A percentile compares a stretch with the other conserved stretches of the same genome.
phyloP scores from a whole-genome alignment of 2,329 filamentous ascomycete genomes.

The Pseudogymnoascus sp. region DNA sequence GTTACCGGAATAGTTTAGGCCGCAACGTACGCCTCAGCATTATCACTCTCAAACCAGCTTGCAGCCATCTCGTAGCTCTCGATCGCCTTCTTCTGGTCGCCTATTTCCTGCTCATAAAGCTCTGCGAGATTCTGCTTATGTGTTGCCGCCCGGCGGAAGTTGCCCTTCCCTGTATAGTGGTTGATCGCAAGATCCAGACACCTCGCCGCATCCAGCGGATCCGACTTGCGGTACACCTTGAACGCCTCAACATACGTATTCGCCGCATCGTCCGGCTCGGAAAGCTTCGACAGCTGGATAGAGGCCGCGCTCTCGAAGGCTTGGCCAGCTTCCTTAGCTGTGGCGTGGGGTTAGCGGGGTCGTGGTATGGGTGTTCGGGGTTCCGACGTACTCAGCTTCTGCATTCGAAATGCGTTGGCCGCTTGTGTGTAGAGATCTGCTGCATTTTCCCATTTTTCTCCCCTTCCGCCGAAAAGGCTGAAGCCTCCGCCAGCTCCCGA shows the following conservation, averaged over 20 bases:
- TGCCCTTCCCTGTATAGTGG: slow-evolving; percentile 83
- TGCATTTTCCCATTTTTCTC: slow-evolving; percentile 86
- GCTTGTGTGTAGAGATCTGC: slow-evolving; percentile 83
- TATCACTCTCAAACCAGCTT: slow-evolving; percentile 82
- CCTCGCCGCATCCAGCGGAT: slow-evolving; percentile 74
- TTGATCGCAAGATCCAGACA: slow-evolving; percentile 74
- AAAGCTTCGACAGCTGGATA: slow-evolving; percentile 73
- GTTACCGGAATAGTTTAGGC: not conserved
- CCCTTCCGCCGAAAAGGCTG: slow-evolving; percentile 78
- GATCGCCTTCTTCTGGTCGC: slow-evolving; percentile 70
- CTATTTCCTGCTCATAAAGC: slow-evolving; percentile 74
- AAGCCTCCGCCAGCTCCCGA: slow-evolving; percentile 73
- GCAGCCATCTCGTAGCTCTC: slow-evolving; percentile 81
- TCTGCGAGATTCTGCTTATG: slow-evolving; percentile 87
- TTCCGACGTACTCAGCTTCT: slow-evolving; percentile 63
- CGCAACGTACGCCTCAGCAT: slow-evolving; percentile 66
- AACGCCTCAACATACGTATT: slow-evolving; percentile 86
- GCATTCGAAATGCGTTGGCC: slow-evolving; percentile 84
- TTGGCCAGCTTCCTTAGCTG: slow-evolving; percentile 69
- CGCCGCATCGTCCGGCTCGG: slow-evolving; percentile 87
- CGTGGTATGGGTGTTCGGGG: slow-evolving; percentile 12
- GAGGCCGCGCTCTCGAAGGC: slow-evolving; percentile 82
- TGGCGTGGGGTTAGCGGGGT: not conserved
- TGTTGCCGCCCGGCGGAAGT: slow-evolving; percentile 82
- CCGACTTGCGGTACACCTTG: slow-evolving; percentile 85